phyloP scores from a whole-genome alignment of 2,329 filamentous ascomycete species.

The Fusarium ramigenum region DNA sequence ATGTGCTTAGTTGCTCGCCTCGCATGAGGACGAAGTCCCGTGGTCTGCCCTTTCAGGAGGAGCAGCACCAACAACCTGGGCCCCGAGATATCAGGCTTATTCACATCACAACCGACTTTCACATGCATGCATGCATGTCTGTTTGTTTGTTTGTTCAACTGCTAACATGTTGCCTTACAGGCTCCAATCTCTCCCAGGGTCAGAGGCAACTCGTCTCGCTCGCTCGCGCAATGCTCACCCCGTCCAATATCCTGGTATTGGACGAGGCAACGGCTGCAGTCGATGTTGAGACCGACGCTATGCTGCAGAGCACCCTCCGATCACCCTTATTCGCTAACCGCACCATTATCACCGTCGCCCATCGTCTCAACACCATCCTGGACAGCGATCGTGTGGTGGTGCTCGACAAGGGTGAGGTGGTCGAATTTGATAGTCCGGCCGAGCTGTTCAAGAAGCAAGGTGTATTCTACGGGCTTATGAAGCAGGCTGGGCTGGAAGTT shows the following conservation, averaged over 20 bases:
- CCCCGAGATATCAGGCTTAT: not conserved
- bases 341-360: constrained; percentile 98
- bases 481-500: constrained; percentile 80
- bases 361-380: constrained; percentile 97
- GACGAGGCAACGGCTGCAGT: constrained; percentile 92
- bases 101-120: not conserved
- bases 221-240: constrained; percentile 91
- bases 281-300: constrained; percentile 73
- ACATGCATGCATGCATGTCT: constrained; percentile 14
- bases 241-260: constrained; percentile 95
- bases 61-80: constrained; percentile 4
- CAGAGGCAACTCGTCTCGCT: constrained; percentile 95
- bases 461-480: constrained; percentile 88
- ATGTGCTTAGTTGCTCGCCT: constrained; percentile 49
- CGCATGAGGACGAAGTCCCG: constrained; percentile 47
- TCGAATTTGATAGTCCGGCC: constrained; percentile 89
- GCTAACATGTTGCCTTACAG: constrained; percentile 54
- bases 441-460: constrained; percentile 79
- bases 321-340: constrained; percentile 81
- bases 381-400: constrained; percentile 91
- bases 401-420: constrained; percentile 87
- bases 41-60: constrained; percentile 35
- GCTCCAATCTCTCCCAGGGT: constrained; percentile 93
- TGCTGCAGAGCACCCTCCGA: constrained; percentile 71
- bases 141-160: constrained; percentile 7